Evolutionary conservation across 441 rosid genomes (phyloP).

Genomic region (Mallotus repandus): DNA sequence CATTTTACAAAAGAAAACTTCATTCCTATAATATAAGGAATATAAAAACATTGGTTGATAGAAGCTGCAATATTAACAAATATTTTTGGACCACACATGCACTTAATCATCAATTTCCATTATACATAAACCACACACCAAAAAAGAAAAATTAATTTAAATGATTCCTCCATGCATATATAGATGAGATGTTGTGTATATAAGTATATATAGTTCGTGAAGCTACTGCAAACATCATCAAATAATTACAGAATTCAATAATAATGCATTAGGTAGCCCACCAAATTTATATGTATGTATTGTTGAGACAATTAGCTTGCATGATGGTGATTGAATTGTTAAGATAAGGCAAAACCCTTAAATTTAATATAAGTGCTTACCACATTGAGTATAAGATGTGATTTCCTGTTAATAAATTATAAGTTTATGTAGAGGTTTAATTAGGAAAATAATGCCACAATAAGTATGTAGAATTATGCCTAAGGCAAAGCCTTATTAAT

Average conservation of each 20-base stretch:
- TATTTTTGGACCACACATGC: too few relatives aligned
- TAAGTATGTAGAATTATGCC: conserved; percentile 7
- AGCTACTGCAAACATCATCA: conserved; percentile 5
- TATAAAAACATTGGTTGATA: too few relatives aligned
- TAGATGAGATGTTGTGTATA: too few relatives aligned
- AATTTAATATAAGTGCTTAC: conserved; percentile 1
- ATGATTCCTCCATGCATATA: too few relatives aligned
- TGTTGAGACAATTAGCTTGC: conserved; percentile 15
- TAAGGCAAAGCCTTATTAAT: background rate
- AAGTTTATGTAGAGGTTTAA: background rate
- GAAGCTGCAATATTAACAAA: too few relatives aligned
- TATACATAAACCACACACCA: too few relatives aligned
- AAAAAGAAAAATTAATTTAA: too few relatives aligned
- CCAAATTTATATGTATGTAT: conserved; percentile 11
- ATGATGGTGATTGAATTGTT: background rate
- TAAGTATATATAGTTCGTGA: conserved; percentile 2
- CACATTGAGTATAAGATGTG: background rate
- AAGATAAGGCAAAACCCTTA: background rate
- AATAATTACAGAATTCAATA: conserved; percentile 5
- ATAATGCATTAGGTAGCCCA: conserved; percentile 21
- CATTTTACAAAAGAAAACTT: too few relatives aligned
- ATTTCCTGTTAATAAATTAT: background rate
- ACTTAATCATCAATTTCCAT: too few relatives aligned
- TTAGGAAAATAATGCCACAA: background rate
- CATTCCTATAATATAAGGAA: too few relatives aligned